Conservation (phyloP, 2,329 filamentous ascomycete genomes). For the Cladosporium phlei region DNA sequence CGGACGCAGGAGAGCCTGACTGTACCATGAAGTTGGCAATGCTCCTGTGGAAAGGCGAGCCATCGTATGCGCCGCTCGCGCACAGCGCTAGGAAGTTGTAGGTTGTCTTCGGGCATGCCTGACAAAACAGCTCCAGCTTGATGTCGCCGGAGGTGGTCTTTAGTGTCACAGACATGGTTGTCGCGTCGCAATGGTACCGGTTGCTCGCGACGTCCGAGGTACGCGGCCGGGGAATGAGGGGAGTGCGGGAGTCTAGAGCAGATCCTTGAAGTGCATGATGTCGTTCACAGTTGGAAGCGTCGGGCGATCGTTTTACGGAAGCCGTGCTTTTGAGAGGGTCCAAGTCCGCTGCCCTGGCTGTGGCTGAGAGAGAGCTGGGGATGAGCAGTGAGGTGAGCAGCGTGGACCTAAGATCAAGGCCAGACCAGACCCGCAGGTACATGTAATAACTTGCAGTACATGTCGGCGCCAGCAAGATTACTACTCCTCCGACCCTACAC, state of each 20-base stretch:
- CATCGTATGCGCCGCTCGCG: constrained; percentile 71
- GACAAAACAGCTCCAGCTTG: constrained; percentile 95
- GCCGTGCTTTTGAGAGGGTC: too few relatives aligned
- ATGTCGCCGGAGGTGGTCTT: constrained; percentile 86
- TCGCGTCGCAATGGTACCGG: too few relatives aligned
- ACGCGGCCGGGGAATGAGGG: constrained; percentile 7
- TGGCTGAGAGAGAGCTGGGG: constrained; percentile 2
- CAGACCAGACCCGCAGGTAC: constrained; percentile 4
- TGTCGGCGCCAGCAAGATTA: not conserved
- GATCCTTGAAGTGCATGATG: constrained; percentile 4
- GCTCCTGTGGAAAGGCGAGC: constrained; percentile 71
- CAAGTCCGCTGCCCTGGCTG: too few relatives aligned
- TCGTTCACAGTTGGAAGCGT: too few relatives aligned
- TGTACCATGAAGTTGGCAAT: constrained; percentile 80
- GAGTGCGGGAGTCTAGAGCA: not conserved
- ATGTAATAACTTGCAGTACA: not conserved
- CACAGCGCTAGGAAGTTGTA: constrained; percentile 86
- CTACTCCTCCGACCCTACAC: not conserved
- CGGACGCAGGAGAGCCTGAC: constrained; percentile 55
- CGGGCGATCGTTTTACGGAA: too few relatives aligned
- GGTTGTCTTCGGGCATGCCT: constrained; percentile 86
- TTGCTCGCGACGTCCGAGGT: not conserved
- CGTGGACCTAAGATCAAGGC: not conserved
- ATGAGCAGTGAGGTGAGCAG: not conserved
- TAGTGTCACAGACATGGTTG: constrained; percentile 53